These are phyloP conservation scores for Chlorella sorokiniana DNA, from an alignment of 139 green algal species.

Conservation along the genomic window DNA sequence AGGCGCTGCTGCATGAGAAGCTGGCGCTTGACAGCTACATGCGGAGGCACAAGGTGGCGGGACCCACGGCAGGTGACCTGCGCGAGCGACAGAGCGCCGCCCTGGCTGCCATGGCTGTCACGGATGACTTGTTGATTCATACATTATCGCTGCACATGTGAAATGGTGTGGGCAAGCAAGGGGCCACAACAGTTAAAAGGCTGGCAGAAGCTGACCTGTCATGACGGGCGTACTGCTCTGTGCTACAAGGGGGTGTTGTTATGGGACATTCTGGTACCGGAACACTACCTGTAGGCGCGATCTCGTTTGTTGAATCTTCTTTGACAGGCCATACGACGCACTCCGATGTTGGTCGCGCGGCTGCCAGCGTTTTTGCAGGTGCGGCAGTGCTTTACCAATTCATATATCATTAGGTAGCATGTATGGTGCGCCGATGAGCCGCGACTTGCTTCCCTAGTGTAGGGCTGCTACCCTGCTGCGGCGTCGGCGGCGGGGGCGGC, in stretches of 20 bases:
- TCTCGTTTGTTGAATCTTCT: too few species aligned
- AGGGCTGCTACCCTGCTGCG: too few species aligned
- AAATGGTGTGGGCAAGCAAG: too few species aligned
- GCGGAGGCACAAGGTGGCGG: background rate
- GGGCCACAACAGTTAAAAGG: too few species aligned
- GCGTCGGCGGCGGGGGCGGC: background rate
- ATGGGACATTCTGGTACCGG: too few species aligned
- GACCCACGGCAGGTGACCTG: background rate
- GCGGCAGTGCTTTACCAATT: background rate
- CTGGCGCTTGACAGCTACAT: conserved; percentile 1
- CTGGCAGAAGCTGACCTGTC: too few species aligned
- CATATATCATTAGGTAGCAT: background rate
- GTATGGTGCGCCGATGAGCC: background rate
- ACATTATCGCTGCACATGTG: too few species aligned
- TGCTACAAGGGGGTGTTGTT: too few species aligned
- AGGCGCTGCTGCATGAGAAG: conserved; percentile 28
- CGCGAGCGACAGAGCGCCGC: background rate
- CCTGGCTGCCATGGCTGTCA: conserved; percentile 12
- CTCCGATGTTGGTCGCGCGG: background rate
- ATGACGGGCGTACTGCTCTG: too few species aligned
- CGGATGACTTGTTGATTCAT: background rate
- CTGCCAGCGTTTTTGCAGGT: background rate
- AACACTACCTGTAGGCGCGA: too few species aligned
- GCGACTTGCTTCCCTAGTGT: background rate
- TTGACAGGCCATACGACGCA: too few species aligned